Conservation (phyloP, 2,329 filamentous ascomycete species). For the Alternaria infectoria region DNA sequence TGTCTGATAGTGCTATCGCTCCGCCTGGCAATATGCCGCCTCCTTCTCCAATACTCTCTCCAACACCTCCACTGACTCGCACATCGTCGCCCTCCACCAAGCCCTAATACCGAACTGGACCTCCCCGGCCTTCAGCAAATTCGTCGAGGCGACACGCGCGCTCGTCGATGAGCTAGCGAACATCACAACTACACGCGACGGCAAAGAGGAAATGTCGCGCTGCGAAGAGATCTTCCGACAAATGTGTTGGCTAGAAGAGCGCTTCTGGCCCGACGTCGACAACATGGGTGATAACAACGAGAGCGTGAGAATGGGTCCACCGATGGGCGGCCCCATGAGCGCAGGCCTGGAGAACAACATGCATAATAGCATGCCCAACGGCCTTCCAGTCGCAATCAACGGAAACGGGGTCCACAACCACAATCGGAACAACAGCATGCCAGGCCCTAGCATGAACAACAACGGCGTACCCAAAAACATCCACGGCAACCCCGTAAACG, state of each 20-base stretch:
- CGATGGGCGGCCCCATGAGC: constrained; percentile 22
- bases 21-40: constrained; percentile 57
- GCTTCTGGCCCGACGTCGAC: constrained; percentile 58
- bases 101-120: constrained; percentile 60
- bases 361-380: constrained; percentile 21
- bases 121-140: constrained; percentile 57
- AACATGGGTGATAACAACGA: constrained; percentile 57
- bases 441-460: constrained; percentile 11
- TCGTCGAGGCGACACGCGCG: constrained; percentile 56
- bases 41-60: constrained; percentile 51
- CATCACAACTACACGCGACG: constrained; percentile 54
- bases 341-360: constrained; percentile 28
- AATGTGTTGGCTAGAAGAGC: constrained; percentile 56
- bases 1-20: constrained; percentile 51
- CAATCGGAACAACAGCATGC: constrained; percentile 9
- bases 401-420: constrained; percentile 9
- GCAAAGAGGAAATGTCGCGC: constrained; percentile 55
- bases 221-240: constrained; percentile 58
- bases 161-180: constrained; percentile 60
- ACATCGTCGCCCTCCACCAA: constrained; percentile 57
- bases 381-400: constrained; percentile 9
- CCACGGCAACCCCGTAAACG: constrained; percentile 8
- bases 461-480: constrained; percentile 6
- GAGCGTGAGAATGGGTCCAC: constrained; percentile 27
- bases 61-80: constrained; percentile 48